A percentile compares a stretch with the other conserved stretches of the same genome.
Evolutionary conservation across 768 basidiomycete genomes (phyloP).

Genomic region (Mycena alexandri): DNA sequence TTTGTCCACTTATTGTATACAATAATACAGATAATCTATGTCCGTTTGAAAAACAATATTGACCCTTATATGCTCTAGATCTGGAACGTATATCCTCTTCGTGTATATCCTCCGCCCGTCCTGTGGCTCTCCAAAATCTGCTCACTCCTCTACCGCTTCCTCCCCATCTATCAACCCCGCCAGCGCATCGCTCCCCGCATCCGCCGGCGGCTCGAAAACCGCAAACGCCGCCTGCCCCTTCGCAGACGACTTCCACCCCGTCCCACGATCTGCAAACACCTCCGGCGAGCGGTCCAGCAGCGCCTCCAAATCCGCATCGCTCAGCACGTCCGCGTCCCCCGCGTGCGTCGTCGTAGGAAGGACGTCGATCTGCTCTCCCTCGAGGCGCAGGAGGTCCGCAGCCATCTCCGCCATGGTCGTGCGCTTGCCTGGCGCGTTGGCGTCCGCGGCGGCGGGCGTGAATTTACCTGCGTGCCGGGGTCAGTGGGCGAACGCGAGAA

Average conservation of each 20-base stretch:
- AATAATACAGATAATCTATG: too few species aligned
- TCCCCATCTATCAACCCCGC: constrained; percentile 76
- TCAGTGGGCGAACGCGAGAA: constrained; percentile 5
- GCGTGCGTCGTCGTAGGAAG: constrained; percentile 75
- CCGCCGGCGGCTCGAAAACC: constrained; percentile 77
- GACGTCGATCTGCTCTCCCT: constrained; percentile 90
- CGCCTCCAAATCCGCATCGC: constrained; percentile 83
- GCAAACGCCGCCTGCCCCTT: constrained; percentile 75
- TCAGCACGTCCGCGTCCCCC: constrained; percentile 80
- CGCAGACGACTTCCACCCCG: constrained; percentile 75
- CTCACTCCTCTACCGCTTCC: constrained; percentile 24
- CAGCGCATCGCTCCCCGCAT: constrained; percentile 75
- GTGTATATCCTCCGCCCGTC: too few species aligned
- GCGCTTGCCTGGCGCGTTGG: constrained; percentile 53
- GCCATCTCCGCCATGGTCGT: constrained; percentile 87
- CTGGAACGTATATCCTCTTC: too few species aligned
- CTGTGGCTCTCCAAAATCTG: not conserved
- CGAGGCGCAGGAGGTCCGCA: constrained; percentile 78
- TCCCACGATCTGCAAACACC: constrained; percentile 77
- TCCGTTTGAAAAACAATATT: too few species aligned
- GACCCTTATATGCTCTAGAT: too few species aligned
- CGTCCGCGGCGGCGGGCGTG: constrained; percentile 69
- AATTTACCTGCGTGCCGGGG: constrained; percentile 76
- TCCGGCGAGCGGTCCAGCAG: constrained; percentile 84
- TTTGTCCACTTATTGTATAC: too few species aligned